A percentile compares a stretch with the other conserved stretches of the same genome.
phyloP scores from a whole-genome alignment of 2,329 filamentous ascomycete species.

The Albophoma yamanashiensis region DNA sequence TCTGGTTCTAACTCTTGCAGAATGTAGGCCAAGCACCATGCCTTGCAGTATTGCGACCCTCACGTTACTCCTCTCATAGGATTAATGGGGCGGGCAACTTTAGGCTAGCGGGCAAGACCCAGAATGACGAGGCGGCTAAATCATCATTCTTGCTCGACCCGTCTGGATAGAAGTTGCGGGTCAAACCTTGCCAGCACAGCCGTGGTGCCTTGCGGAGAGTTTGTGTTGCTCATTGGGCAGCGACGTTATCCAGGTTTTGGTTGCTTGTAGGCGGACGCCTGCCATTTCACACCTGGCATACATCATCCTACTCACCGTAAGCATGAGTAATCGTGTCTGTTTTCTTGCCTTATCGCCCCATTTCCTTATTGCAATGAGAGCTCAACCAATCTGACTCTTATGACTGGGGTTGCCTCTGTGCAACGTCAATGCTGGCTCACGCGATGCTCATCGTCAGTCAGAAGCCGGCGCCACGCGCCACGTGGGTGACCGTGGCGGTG shows the following conservation, averaged over 20 bases:
- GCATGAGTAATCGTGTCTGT: background rate
- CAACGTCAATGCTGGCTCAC: background rate
- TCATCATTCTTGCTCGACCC: background rate
- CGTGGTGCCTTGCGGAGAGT: background rate
- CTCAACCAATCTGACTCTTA: background rate
- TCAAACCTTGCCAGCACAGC: background rate
- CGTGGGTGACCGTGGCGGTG: background rate
- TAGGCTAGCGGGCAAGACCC: background rate
- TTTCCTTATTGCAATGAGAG: background rate
- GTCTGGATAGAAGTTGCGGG: background rate
- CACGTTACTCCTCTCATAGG: background rate
- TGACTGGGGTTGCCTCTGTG: background rate
- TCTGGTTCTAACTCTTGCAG: constrained; percentile 8
- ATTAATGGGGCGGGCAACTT: background rate
- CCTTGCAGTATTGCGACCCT: constrained; percentile 2
- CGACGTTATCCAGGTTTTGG: background rate
- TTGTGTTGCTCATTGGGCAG: background rate
- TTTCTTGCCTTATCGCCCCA: background rate
- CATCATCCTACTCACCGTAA: background rate
- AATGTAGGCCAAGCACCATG: constrained; percentile 5
- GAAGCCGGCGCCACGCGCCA: background rate
- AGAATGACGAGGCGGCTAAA: background rate
- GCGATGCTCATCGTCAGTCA: background rate
- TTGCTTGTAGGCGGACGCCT: background rate
- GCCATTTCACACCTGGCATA: background rate